These are phyloP conservation scores for Vanderwaltozyma polyspora DNA, from an alignment of 805 yeast genomes.

Conservation along the genomic window DNA sequence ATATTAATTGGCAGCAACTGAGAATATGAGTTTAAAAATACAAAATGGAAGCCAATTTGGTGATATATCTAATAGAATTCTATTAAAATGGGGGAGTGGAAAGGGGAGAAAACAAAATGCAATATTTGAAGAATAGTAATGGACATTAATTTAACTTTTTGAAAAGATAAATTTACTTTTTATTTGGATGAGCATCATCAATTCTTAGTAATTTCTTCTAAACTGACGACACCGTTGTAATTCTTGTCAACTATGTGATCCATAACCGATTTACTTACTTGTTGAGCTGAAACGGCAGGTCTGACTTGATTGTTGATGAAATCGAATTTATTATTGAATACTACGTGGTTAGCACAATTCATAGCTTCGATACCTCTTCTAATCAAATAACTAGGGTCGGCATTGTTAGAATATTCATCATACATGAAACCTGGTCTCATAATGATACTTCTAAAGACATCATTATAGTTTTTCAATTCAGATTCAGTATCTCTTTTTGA, in stretches of 20 bases:
- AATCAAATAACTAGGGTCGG: too few species aligned
- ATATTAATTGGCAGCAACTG: too few species aligned
- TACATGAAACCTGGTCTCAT: conserved; percentile 79
- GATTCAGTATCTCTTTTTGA: conserved; percentile 72
- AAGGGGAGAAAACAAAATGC: too few species aligned
- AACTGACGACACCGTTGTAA: conserved; percentile 46
- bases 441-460: conserved; percentile 44
- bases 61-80: too few species aligned
- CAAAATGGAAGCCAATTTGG: too few species aligned
- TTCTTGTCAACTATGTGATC: conserved; percentile 40
- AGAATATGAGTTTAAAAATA: too few species aligned
- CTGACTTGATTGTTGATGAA: conserved; percentile 39
- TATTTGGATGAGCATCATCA: too few species aligned
- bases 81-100: too few species aligned
- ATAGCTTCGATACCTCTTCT: conserved; percentile 31
- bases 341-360: conserved; percentile 32
- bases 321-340: conserved; percentile 31
- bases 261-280: conserved; percentile 50
- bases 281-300: conserved; percentile 56
- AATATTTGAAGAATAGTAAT: too few species aligned
- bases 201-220: conserved; percentile 36
- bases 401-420: conserved; percentile 33
- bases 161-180: too few species aligned
- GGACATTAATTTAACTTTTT: too few species aligned
- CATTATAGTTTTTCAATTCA: conserved; percentile 35